Base-by-base conservation (phyloP, 371 early-diverging fungal species). In the Batrachochytrium dendrobatidis region DNA sequence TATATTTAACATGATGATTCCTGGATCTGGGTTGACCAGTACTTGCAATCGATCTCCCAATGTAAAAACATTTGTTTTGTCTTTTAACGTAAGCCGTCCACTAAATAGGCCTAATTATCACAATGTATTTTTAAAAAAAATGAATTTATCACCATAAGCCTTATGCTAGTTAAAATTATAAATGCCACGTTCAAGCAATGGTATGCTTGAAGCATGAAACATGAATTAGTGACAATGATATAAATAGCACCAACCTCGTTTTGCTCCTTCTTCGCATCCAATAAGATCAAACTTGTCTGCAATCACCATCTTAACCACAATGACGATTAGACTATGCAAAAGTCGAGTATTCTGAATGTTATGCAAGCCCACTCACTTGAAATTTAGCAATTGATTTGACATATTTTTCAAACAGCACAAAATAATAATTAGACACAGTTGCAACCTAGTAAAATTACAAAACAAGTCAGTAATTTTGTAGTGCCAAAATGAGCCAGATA, bases 341-440 rank as follows among this genome's bases (percentile, higher is more conserved):
- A n/a, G n/a, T n/a, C n/a, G n/a, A n/a, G n/a, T n/a, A n/a, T n/a
- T n/a, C n/a, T n/a, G n/a, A n/a, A n/a, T n/a, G n/a, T n/a, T n/a
- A n/a, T n/a, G n/a, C n/a, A n/a, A n/a, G n/a, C n/a, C n/a, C n/a
- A 10, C 60, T 49, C 65, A 84, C 86, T 74, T 90, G 92, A 2
- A 94, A 72, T 59, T 81, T 84, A 26, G 73, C 62, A 34, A 95
- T 69, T 0, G 85, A 84, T 66, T 80, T 80, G 57, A 84, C 74
- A 63, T 96, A 96, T 58, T 83, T 77, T 45, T 92, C 93, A 70
- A 96, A 96, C 59, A 88, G 86, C 39, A 86, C 86, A 25, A 82
- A 78, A 66, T 87, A 93, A 71, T 92, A 94, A 76, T 84, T 86
- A 15, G 83, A 75, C 56, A 91, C 76, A 0, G 90, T 84, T 55